Percentiles rank a stretch among this genome's conserved stretches.
phyloP scores from a whole-genome alignment of 129 eudicot species.

The Pittosporum tobira region DNA sequence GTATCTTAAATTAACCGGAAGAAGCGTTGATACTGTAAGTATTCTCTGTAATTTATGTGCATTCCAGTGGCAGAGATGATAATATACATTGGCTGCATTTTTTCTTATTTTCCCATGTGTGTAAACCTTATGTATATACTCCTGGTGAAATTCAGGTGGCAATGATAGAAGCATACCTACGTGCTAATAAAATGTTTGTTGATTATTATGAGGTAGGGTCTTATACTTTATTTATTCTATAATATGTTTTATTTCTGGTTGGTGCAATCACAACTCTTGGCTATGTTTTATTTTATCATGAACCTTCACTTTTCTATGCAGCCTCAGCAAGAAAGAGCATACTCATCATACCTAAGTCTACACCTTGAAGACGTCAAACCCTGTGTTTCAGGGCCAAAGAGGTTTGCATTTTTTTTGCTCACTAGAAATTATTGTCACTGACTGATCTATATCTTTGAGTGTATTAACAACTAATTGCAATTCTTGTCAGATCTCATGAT shows the following conservation, averaged over 20 bases:
- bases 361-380: slow-evolving; percentile 92
- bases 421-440: neutral
- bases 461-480: slow-evolving; percentile 1
- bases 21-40: slow-evolving; percentile 90
- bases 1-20: slow-evolving; percentile 89
- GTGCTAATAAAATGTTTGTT: slow-evolving; percentile 98
- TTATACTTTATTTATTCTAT: neutral
- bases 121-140: slow-evolving; percentile 3
- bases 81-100: neutral
- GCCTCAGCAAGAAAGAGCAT: slow-evolving; percentile 88
- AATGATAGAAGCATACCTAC: slow-evolving; percentile 90
- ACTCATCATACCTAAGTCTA: slow-evolving; percentile 68
- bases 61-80: neutral
- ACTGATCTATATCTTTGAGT: slow-evolving; percentile 3
- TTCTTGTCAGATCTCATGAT: slow-evolving; percentile 78
- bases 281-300: too few relatives aligned
- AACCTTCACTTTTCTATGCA: slow-evolving; percentile 23
- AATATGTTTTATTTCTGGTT: neutral
- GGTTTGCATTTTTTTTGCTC: slow-evolving; percentile 34
- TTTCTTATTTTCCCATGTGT: neutral
- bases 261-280: too few relatives aligned
- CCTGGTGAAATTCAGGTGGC: slow-evolving; percentile 50
- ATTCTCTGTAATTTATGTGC: slow-evolving; percentile 1
- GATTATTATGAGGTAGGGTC: slow-evolving; percentile 73
- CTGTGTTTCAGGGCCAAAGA: slow-evolving; percentile 93